Conservation (phyloP, 129 eudicot species). For the Glebionis coronaria region DNA sequence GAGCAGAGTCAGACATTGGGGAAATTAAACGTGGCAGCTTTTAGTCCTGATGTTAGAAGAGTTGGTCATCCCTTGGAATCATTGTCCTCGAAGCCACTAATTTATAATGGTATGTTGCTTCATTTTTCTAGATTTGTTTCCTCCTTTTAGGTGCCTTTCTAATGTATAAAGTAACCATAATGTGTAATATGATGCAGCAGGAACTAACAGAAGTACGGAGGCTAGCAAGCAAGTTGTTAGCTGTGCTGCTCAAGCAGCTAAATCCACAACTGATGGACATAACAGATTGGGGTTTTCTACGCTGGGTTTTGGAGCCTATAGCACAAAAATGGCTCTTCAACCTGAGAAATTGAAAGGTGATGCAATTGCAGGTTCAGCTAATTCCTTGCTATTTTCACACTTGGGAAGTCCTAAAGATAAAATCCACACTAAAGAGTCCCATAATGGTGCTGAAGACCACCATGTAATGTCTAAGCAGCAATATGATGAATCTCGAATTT, state of each 20-base stretch:
- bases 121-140: conserved; percentile 5
- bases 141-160: conserved; percentile 14
- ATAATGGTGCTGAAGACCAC: conserved; percentile 11
- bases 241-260: conserved; percentile 36
- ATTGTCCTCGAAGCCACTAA: conserved; percentile 30
- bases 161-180: conserved; percentile 13
- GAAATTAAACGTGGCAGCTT: conserved; percentile 20
- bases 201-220: conserved; percentile 28
- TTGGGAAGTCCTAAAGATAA: conserved; percentile 27
- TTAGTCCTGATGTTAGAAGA: conserved; percentile 25
- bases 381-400: conserved; percentile 29
- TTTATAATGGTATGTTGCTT: conserved; percentile 44
- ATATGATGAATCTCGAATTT: conserved; percentile 33
- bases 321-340: conserved; percentile 20
- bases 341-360: conserved; percentile 25
- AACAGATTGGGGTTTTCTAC: conserved; percentile 27
- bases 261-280: conserved; percentile 37
- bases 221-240: conserved; percentile 30
- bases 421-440: conserved; percentile 20
- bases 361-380: conserved; percentile 23
- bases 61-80: conserved; percentile 25
- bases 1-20: conserved; percentile 41
- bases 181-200: conserved; percentile 28
- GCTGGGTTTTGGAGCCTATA: conserved; percentile 34
- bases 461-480: conserved; percentile 25